Percentiles rank a stretch among this genome's conserved stretches.
phyloP scores from a whole-genome alignment of 257 asterid genomes.

The Henckelia pumila region DNA sequence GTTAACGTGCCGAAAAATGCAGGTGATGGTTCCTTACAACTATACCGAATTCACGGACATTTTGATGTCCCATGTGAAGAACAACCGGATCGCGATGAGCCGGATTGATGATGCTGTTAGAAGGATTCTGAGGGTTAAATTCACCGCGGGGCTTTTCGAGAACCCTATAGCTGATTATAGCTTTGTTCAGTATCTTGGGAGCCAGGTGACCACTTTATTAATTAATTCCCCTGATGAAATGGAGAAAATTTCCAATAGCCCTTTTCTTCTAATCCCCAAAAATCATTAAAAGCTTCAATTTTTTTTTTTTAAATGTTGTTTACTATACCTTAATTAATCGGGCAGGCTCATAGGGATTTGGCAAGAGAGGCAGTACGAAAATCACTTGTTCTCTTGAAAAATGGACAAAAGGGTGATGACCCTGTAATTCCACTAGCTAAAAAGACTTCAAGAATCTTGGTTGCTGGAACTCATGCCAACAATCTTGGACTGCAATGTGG shows the following conservation, averaged over 20 bases:
- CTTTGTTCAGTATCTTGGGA: slow-evolving; percentile 23
- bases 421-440: slow-evolving; percentile 23
- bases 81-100: slow-evolving; percentile 16
- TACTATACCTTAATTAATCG: background rate
- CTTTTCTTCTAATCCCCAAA: too few species aligned
- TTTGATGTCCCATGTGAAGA: slow-evolving; percentile 8
- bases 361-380: slow-evolving; percentile 28
- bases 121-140: slow-evolving; percentile 27
- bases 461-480: slow-evolving; percentile 29
- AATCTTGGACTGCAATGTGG: slow-evolving; percentile 27
- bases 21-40: slow-evolving; percentile 26
- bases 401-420: slow-evolving; percentile 4
- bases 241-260: background rate
- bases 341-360: slow-evolving; percentile 19
- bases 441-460: slow-evolving; percentile 18
- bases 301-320: too few species aligned
- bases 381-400: slow-evolving; percentile 28
- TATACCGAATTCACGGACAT: slow-evolving; percentile 23
- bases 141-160: slow-evolving; percentile 28
- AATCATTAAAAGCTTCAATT: background rate
- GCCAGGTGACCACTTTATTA: slow-evolving; percentile 1
- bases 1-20: background rate
- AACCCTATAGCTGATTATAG: slow-evolving; percentile 26
- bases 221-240: too few species aligned
- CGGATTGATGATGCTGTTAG: slow-evolving; percentile 27